Evolutionary conservation across 768 basidiomycete genomes (phyloP), one percentile per base, ranked within the genome.

Genomic region (Leccinellum luteum): DNA sequence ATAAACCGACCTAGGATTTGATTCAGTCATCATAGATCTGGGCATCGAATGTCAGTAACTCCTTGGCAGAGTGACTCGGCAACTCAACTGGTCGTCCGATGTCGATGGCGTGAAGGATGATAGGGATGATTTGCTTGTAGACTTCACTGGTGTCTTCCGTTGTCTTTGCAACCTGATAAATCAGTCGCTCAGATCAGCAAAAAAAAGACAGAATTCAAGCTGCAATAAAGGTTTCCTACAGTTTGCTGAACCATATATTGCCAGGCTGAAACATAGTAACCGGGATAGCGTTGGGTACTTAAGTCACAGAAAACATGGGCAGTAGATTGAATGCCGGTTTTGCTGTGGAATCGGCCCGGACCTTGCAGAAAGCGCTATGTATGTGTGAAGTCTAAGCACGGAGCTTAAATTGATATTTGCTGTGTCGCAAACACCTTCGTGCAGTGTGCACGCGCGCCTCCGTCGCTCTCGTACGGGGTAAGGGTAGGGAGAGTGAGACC

Each of bases 11-110:
- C 23, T 57, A 4, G 17, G 35, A 9, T n/a, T 49, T 25, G 48
- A 14, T 1, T 51, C 57, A 8, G 35, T 49, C 34, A 12, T 28
- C 50, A 27, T 47, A 14, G 60, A 52, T 65, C 64, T 62, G 7
- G 32, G 23, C 17, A 14, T 55, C n/a, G 10, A 12, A 41, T 28
- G 32, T 65, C 41, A 57, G 52, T 9, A 21, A 52, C 4, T 19
- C 48, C 27, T 28, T 31, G 15, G 10, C 14, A 23, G 14, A 38
- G 9, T 19, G 32, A 30, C 21, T 45, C 6, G n/a, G 34, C 4
- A 4, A 61, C 63, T 61, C 63, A 61, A 64, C 61, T 63, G 53
- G 6, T 58, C 49, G 6, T 27, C 31, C 10, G 51, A 30, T 41
- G n/a, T 25, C 28, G 51, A 64, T 25, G 43, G 5, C 8, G 34